Conservation (phyloP, 2,329 filamentous ascomycete species). For the Septoria linicola region DNA sequence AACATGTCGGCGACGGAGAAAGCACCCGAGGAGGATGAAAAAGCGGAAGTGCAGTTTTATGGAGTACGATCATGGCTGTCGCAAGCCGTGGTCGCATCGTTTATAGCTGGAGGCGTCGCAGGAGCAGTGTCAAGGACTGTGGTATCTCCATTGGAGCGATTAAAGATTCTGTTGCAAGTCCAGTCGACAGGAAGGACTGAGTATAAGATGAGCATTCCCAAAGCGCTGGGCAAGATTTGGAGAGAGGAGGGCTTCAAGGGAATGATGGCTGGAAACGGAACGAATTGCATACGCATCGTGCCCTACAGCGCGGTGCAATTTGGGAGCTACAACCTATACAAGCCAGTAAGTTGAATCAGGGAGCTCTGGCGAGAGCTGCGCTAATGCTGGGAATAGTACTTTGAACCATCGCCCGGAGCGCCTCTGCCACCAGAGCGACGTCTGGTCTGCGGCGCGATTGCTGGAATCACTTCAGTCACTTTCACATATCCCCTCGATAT, state of each 20-base stretch:
- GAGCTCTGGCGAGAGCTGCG: background rate
- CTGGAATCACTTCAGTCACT: slow-evolving; percentile 92
- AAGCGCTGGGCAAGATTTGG: slow-evolving; percentile 93
- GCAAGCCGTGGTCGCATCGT: slow-evolving; percentile 84
- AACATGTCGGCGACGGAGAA: slow-evolving; percentile 3
- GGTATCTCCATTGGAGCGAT: slow-evolving; percentile 88
- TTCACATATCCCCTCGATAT: slow-evolving; percentile 97
- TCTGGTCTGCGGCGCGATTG: slow-evolving; percentile 83
- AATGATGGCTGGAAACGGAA: slow-evolving; percentile 97
- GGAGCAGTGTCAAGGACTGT: slow-evolving; percentile 97
- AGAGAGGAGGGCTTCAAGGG: slow-evolving; percentile 93
- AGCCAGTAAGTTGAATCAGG: slow-evolving; percentile 63
- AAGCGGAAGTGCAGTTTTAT: slow-evolving; percentile 4
- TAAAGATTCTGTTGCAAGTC: slow-evolving; percentile 97
- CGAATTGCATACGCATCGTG: slow-evolving; percentile 96
- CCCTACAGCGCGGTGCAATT: slow-evolving; percentile 98
- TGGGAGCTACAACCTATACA: slow-evolving; percentile 97
- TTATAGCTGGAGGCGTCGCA: slow-evolving; percentile 89
- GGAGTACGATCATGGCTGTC: slow-evolving; percentile 52
- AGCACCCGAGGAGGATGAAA: background rate
- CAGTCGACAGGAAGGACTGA: slow-evolving; percentile 87
- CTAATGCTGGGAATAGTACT: slow-evolving; percentile 54
- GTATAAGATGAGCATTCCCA: slow-evolving; percentile 87
- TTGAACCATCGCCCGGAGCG: slow-evolving; percentile 71
- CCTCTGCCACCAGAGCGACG: slow-evolving; percentile 72